Conservation (phyloP, 176 grass and related monocot genomes). For the Oryza glaberrima region DNA sequence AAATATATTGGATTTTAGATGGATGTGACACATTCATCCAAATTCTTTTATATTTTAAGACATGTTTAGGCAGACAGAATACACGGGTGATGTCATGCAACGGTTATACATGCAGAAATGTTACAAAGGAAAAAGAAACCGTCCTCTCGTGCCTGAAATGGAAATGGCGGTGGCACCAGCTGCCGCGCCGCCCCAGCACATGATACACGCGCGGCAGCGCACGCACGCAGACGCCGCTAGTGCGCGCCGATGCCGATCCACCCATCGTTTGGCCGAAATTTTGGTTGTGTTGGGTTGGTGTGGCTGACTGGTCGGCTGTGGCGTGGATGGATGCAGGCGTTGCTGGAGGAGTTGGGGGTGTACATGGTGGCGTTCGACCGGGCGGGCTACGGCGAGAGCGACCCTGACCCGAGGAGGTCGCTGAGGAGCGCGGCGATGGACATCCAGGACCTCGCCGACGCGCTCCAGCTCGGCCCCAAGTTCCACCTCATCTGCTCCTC, state of each 20-base stretch:
- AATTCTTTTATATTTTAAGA: no score
- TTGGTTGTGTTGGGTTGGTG: no score
- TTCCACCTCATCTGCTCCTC: constrained; percentile 74
- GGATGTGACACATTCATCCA: no score
- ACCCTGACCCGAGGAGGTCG: constrained; percentile 64
- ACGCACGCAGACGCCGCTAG: no score
- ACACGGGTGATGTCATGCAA: neutral
- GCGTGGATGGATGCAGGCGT: constrained; percentile 24
- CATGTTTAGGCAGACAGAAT: no score
- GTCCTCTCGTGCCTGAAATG: neutral
- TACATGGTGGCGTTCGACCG: constrained; percentile 83
- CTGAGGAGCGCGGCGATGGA: constrained; percentile 59
- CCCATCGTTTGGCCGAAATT: no score
- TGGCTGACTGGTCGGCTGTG: no score
- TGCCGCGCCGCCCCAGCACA: neutral
- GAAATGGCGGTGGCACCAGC: neutral
- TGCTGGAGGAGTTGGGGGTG: constrained; percentile 68
- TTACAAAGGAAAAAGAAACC: neutral
- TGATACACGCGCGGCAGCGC: neutral
- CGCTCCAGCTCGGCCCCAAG: constrained; percentile 55
- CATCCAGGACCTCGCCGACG: constrained; percentile 75
- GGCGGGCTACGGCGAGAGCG: constrained; percentile 84
- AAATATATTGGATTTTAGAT: no score
- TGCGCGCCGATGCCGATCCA: no score
- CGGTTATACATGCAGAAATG: neutral